phyloP scores from a whole-genome alignment of 2,329 filamentous ascomycete genomes.

The Tolypocladium tundrense region DNA sequence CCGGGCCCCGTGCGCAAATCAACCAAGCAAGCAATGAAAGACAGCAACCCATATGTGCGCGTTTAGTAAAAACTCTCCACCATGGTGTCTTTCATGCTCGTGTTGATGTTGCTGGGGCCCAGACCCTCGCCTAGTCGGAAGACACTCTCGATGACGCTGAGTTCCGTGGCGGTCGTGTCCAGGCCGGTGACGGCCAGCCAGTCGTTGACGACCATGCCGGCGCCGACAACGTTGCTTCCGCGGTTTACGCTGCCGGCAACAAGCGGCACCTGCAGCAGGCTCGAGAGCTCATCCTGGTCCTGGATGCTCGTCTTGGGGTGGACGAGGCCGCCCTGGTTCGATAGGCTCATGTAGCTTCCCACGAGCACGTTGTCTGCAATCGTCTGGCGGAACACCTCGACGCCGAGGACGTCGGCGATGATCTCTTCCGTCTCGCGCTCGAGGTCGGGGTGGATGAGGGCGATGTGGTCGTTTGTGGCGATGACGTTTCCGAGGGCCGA shows the following conservation, averaged over 20 bases:
- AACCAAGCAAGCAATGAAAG: constrained; percentile 4
- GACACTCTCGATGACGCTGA: constrained; percentile 92
- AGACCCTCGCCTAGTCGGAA: constrained; percentile 87
- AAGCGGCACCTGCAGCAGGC: constrained; percentile 86
- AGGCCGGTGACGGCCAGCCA: constrained; percentile 92
- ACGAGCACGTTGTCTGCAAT: constrained; percentile 95
- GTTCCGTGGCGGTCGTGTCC: constrained; percentile 92
- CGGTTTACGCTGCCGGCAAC: constrained; percentile 92
- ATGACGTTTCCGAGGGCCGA: constrained; percentile 96
- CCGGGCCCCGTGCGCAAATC: constrained; percentile 4
- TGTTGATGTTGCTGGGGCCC: constrained; percentile 68
- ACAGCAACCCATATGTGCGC: constrained; percentile 4
- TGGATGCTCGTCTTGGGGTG: constrained; percentile 96
- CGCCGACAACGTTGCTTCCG: constrained; percentile 88
- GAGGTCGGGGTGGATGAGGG: constrained; percentile 88
- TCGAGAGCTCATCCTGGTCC: constrained; percentile 94
- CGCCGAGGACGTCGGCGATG: constrained; percentile 83
- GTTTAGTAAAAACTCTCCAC: constrained; percentile 95
- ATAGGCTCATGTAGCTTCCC: constrained; percentile 91
- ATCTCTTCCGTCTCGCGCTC: constrained; percentile 99
- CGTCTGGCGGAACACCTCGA: constrained; percentile 88
- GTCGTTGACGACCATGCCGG: constrained; percentile 55
- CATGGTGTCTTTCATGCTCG: constrained; percentile 90
- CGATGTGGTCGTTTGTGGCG: constrained; percentile 92
- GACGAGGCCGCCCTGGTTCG: constrained; percentile 92